These are phyloP conservation scores for Picochlorum costavermella DNA, from an alignment of 139 green algal species.

Conservation along the genomic window DNA sequence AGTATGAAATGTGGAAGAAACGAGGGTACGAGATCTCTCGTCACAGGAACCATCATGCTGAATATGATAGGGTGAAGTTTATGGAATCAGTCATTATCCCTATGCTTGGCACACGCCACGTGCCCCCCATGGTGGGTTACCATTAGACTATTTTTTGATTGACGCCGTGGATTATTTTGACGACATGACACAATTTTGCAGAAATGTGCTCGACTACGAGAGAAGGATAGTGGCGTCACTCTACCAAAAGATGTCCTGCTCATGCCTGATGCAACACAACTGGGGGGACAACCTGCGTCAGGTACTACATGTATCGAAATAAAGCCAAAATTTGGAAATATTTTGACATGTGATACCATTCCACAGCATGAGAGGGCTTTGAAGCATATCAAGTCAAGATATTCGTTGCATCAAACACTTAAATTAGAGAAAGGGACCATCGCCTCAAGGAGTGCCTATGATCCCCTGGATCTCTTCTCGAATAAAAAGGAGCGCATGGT, in stretches of 20 bases:
- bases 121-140: not conserved
- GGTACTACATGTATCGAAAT: conserved; percentile 50
- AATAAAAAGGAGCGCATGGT: conserved; percentile 24
- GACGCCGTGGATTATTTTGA: too few species aligned
- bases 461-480: conserved; percentile 74
- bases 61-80: too few species aligned
- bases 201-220: too few species aligned
- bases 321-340: conserved; percentile 63
- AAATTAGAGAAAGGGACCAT: conserved; percentile 50
- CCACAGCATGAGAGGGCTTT: conserved; percentile 10
- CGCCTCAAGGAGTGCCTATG: conserved; percentile 39
- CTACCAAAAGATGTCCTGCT: conserved; percentile 4
- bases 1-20: too few species aligned
- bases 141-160: not conserved
- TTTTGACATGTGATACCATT: conserved; percentile 18
- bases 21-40: too few species aligned
- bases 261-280: conserved; percentile 23
- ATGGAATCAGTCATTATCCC: too few species aligned
- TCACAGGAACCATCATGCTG: too few species aligned
- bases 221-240: too few species aligned
- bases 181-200: too few species aligned
- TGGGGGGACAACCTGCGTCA: not conserved
- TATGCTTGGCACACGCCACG: too few species aligned
- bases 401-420: conserved; percentile 50
- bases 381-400: conserved; percentile 39